Base-by-base conservation (phyloP, 441 rosid species). In the Gossypium gossypioides region DNA sequence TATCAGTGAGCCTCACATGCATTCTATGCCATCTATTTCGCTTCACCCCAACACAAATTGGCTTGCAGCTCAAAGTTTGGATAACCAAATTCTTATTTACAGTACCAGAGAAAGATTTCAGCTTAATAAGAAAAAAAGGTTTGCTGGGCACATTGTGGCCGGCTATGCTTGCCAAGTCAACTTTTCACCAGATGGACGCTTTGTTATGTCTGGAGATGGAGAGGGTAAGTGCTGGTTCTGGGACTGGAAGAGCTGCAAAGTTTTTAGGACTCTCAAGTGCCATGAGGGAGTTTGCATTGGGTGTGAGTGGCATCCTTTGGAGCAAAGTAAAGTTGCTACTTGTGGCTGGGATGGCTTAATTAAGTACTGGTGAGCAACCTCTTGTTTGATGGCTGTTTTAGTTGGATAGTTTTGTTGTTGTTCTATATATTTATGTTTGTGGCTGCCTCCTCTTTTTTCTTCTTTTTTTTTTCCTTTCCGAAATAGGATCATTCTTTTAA, bases 1-100 rank as follows among this genome's bases (percentile, higher is more conserved):
- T 82, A 96, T 96, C n/a, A 96, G 98, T 75, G 98, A 96, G 82
- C 99, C 98, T 42, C 99, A 96, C 69, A 93, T 96, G 99, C 99
- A 96, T 78, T 96, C 99, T 19, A 93, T 96, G 99, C 99, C 99
- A 25, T 80, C 97, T 0, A 91, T 96, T 74, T 72, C 99, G 0
- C 90, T 93, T 71, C 99, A 96, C 73, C 99, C 99, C 0, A 93
- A 91, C 80, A 73, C 86, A 1, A 96, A 96, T 27, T 96, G 97
- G 98, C 90, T 96, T 74, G 99, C 99, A 1, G 98, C 97, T 0
- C 98, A 92, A 88, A 95, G 98, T 75, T 79, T 95, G 85, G 99
- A 96, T 74, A 96, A 96, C 80, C 98, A 96, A 86, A 96, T 96
- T 72, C 90, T 96, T 72, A 93, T 91, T 37, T 96, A 93, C 62